A percentile compares a stretch with the other conserved stretches of the same genome.
Conservation (phyloP, 1,139 yeast species). For the Candida buenavistaensis region DNA sequence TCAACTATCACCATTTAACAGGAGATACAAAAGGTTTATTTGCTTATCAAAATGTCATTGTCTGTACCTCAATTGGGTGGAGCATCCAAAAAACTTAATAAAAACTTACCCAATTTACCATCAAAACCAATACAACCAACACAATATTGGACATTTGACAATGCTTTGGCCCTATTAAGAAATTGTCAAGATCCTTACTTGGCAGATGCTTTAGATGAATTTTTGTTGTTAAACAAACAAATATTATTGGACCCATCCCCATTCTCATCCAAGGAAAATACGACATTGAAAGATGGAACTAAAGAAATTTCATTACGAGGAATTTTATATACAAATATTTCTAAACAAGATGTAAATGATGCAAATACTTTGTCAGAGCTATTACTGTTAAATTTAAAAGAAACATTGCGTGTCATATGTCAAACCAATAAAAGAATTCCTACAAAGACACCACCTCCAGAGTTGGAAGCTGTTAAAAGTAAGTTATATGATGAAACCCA, state of each 20-base stretch:
- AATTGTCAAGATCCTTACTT: slow-evolving; percentile 34
- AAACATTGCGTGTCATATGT: slow-evolving; percentile 46
- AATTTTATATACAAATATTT: slow-evolving; percentile 36
- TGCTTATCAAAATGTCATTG: slow-evolving; percentile 6
- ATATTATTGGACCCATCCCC: slow-evolving; percentile 37
- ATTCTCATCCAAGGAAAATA: slow-evolving; percentile 18
- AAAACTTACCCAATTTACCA: slow-evolving; percentile 13
- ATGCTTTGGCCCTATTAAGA: slow-evolving; percentile 36
- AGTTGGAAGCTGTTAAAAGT: slow-evolving; percentile 27
- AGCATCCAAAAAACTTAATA: slow-evolving; percentile 1
- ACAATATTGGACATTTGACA: slow-evolving; percentile 45
- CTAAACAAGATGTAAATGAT: slow-evolving; percentile 30
- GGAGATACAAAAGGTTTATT: no score
- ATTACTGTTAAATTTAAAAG: slow-evolving; percentile 36
- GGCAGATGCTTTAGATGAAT: slow-evolving; percentile 45
- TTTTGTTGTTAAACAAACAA: slow-evolving; percentile 35
- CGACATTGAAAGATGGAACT: slow-evolving; percentile 6
- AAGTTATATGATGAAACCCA: slow-evolving; percentile 36
- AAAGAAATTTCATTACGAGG: slow-evolving; percentile 41
- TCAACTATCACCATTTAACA: no score
- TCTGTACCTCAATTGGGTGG: slow-evolving; percentile 4
- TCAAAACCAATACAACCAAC: slow-evolving; percentile 40
- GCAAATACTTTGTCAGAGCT: slow-evolving; percentile 40
- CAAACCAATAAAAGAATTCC: slow-evolving; percentile 37
- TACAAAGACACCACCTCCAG: slow-evolving; percentile 24